Base-by-base conservation (phyloP, 2,329 filamentous ascomycete species). In the Aspergillus thermomutatus region DNA sequence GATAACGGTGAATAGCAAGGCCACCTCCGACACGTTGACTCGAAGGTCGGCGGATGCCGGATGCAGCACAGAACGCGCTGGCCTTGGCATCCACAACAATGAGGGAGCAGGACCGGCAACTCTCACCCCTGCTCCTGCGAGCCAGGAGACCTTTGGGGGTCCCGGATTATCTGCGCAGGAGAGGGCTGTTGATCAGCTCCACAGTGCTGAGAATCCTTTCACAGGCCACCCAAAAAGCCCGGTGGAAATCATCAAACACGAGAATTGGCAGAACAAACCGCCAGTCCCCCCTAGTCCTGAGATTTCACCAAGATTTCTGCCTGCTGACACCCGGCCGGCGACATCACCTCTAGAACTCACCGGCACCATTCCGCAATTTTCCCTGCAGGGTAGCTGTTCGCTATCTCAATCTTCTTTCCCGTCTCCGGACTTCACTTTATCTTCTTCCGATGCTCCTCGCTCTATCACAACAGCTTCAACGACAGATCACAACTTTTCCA, bases 331-430 rank as follows among this genome's bases (percentile, higher is more conserved):
- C 53, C 73, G 73, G 17, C 74, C 76, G 40, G 64, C 67, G n/a
- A 76, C 76, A 27, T 77, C 76, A 10, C 74, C 77, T 4, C 64
- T 76, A 27, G 72, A 77, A 48, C 69, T 78, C 28, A 57, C 69
- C 1, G 71, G 72, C 48, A 70, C 64, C 47, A 70, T 74, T n/a
- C 72, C 77, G 26, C 72, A 70, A 27, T 70, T 77, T 43, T 71
- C 73, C 21, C 72, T 77, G 4, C 73, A 72, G 17, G 69, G 74
- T 25, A 69, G 70, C 4, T 66, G 69, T 34, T 73, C 72, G 27
- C 66, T 70, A 10, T 70, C 71, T 7, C 75, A 74, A 54, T 77
- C 76, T 8, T 72, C 75, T 9, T 77, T 78, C 49, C 77, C 78
- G 2, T 80, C 77, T 41, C 78, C 78, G 1, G 76, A 75, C 59